Base-by-base conservation (phyloP, 441 rosid species). In the Gossypium davidsonii region DNA sequence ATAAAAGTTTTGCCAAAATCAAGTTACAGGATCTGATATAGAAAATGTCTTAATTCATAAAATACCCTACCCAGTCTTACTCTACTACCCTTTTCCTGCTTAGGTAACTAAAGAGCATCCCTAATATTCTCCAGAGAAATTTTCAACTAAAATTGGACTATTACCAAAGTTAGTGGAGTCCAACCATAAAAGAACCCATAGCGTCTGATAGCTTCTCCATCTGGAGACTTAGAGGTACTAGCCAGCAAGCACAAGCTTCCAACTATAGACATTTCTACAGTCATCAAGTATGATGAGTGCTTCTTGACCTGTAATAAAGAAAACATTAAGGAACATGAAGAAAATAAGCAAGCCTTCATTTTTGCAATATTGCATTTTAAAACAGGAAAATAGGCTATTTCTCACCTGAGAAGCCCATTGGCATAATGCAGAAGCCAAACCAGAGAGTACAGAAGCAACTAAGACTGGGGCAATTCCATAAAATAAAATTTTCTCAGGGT, bases 391-490 rank as follows among this genome's bases (percentile, higher is more conserved):
- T 11, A 25, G 21, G 28, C 5, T n/a, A 57, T 78, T 62, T 42
- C 77, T 81, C 71, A 90, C 99, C 98, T 93, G 99, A 76, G 97
- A 90, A 76, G 99, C 98, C 98, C 97, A 95, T 70, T 95, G 99
- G 76, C 99, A 95, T 72, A 95, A 82, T 65, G 98, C 81, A 18
- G 99, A 95, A 70, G 99, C 99, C 74, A 95, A 87, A 79, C 99
- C 98, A 34, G 99, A 95, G 76, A 95, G 98, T 34, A 93, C 89
- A 76, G 99, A 95, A 72, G 97, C 99, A 83, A 80, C 89, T 77
- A 93, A 83, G 69, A 95, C 97, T 28, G 99, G 99, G 73, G 88
- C 82, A 72, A 95, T 95, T 59, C 99, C 99, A 74, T 86, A 88
- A 78, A 95, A 90, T 68, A 95, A 62, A 75, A 89, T 83, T 76